Percentiles rank a stretch among this genome's conserved stretches.
Evolutionary conservation across 2,329 filamentous ascomycete genomes (phyloP).

Genomic region (Fusarium cicatricum): DNA sequence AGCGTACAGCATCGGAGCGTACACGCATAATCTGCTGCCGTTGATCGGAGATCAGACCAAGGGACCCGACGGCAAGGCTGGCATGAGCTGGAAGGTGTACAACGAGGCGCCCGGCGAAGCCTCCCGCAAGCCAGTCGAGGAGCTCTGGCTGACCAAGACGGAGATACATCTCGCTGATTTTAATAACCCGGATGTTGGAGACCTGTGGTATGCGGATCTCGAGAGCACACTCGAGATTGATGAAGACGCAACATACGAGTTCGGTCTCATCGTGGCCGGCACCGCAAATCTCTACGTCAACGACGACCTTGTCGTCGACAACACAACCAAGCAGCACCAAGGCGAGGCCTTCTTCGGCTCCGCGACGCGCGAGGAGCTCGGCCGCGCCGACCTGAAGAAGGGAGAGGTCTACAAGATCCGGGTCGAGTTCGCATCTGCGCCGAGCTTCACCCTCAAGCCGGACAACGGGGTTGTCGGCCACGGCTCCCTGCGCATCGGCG

Average conservation of each 20-base stretch:
- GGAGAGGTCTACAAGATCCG: conserved; percentile 66
- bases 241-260: conserved; percentile 68
- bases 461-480: conserved; percentile 62
- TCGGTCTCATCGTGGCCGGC: conserved; percentile 72
- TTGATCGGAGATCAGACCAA: conserved; percentile 62
- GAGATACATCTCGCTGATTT: conserved; percentile 61
- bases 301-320: conserved; percentile 69
- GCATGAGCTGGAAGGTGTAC: conserved; percentile 70
- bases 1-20: conserved; percentile 66
- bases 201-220: conserved; percentile 67
- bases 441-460: conserved; percentile 63
- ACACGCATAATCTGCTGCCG: conserved; percentile 71
- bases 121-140: conserved; percentile 60
- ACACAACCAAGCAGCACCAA: conserved; percentile 67
- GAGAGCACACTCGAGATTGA: conserved; percentile 68
- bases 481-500: conserved; percentile 70
- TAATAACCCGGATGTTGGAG: conserved; percentile 60
- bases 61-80: conserved; percentile 60
- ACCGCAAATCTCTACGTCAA: conserved; percentile 72
- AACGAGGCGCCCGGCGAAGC: conserved; percentile 62
- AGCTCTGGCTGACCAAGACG: conserved; percentile 57
- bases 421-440: conserved; percentile 67
- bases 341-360: conserved; percentile 72
- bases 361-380: conserved; percentile 70
- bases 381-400: conserved; percentile 63